Base-by-base conservation (phyloP, 2,329 filamentous ascomycete species). In the Fusarium sp. region DNA sequence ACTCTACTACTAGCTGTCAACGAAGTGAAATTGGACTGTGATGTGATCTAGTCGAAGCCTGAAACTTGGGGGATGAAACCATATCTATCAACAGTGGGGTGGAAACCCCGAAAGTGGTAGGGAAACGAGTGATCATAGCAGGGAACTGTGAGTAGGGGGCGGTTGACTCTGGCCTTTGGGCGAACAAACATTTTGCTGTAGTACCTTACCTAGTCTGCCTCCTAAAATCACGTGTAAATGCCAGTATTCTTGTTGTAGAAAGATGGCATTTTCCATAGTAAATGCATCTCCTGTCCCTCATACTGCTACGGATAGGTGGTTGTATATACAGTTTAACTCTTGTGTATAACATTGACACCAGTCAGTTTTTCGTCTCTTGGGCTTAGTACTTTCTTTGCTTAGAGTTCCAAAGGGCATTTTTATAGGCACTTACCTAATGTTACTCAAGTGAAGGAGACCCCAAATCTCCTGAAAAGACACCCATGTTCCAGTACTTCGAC, bases 41-140 rank as follows among this genome's bases (percentile, higher is more conserved):
- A 56, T 52, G 38, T 59, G 53, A 70, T 70, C 54, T 61, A 58
- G 35, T 46, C 59, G 35, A 54, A 50, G 60, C 54, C 66, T 70
- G 67, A 70, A 70, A 70, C 66, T 70, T 70, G 52, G 66, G 41
- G 53, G 44, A 65, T 59, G 53, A 50, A 65, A 65, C 60, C 44
- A 69, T 49, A 59, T 70, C 41, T 70, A 46, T 63, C 31, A 39
- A 36, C 20, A 25, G 64, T 71, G 68, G 58, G 50, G 63, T 55
- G 29, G 39, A 36, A 17, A 27, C 27, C 25, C 44, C 46, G n/a
- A 57, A 72, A 65, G 54, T n/a, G 65, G 70, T 72, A 71, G 63
- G 45, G 46, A 45, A 56, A 41, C 38, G 53, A 72, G 61, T 59
- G 52, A 62, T 72, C 65, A 52, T 46, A 39, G 62, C 49, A 56